Base-by-base conservation (phyloP, 2,329 filamentous ascomycete genomes). In the Scedosporium boydii region DNA sequence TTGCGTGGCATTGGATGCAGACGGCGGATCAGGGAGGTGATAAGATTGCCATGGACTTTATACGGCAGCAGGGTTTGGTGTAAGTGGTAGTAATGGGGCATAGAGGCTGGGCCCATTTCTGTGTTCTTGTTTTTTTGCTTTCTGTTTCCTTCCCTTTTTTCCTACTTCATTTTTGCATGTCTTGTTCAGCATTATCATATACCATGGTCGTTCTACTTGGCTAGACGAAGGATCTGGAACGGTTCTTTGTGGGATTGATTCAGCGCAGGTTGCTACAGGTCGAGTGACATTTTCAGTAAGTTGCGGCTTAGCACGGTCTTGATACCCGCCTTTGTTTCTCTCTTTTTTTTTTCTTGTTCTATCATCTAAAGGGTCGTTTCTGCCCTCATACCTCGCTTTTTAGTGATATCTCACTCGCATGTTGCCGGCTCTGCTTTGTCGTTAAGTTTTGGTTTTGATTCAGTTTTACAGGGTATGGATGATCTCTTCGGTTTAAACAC, bases 1-100 rank as follows among this genome's bases (percentile, higher is more conserved):
- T 96, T 63, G 93, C 93, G 9, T 87, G 96, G 75, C 93, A 98
- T 78, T 98, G 93, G 93, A 97, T 98, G 92, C 91, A 93, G 76
- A 81, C 90, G 67, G 92, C 90, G 44, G 89, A 91, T 68, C 83
- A 84, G 62, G 92, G 92, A n/a, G 92, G 92, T 1, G 93, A 98
- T 72, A 84, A 89, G 70, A 78, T 96, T 67, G 93, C 93, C 21
- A 62, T 27, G 29, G 61, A 59, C 27, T 62, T 62, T 53, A 62
- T 62, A 23, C 41, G 61, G 61, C 60, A 62, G 42, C 61, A 62
- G 41, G 55, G 57, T n/a, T 9, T 58, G 41, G 27, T 55, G 26
- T 62, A 62, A 51, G 29, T 48, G 21, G 34, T 51, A 16, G 10
- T 16, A 38, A n/a, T 14, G 16, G 27, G 14, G 46, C 41, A 27